Percentiles rank a stretch among this genome's conserved stretches.
phyloP scores from a whole-genome alignment of 106 monocot genomes.

The Acorus calamus region DNA sequence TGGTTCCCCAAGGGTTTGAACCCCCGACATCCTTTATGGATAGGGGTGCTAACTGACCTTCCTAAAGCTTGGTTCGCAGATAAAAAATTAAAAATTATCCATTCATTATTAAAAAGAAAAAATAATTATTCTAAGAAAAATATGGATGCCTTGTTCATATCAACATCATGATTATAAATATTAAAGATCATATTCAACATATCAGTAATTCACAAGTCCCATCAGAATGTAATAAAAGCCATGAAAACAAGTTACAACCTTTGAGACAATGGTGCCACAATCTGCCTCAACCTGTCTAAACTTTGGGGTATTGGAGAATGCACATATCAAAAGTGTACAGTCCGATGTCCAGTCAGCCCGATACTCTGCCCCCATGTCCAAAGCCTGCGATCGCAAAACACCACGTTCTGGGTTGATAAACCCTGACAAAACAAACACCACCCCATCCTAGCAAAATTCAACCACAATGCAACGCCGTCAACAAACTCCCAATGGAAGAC shows the following conservation, averaged over 20 bases:
- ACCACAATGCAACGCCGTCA: no score
- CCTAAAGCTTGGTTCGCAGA: background rate
- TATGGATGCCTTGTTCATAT: background rate
- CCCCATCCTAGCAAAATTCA: slow-evolving; percentile 56
- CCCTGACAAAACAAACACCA: slow-evolving; percentile 79
- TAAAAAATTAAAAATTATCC: slow-evolving; percentile 1
- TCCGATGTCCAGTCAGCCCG: slow-evolving; percentile 75
- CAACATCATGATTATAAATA: background rate
- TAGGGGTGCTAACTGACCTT: no score
- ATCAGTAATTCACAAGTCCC: no score
- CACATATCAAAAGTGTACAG: slow-evolving; percentile 88
- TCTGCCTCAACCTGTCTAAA: slow-evolving; percentile 84
- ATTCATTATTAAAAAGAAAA: background rate
- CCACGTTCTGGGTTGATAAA: slow-evolving; percentile 90
- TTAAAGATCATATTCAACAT: background rate
- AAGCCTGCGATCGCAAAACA: slow-evolving; percentile 57
- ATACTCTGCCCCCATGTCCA: slow-evolving; percentile 86
- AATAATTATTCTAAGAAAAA: background rate
- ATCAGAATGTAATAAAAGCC: background rate
- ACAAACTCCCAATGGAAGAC: no score
- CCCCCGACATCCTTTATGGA: no score
- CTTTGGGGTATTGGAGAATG: slow-evolving; percentile 94
- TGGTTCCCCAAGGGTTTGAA: no score
- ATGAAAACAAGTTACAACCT: slow-evolving; percentile 29
- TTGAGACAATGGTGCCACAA: slow-evolving; percentile 85